Evolutionary conservation across 176 grass and related monocot species (phyloP), one percentile per base, ranked within the genome.

Genomic region (Typha latifolia): DNA sequence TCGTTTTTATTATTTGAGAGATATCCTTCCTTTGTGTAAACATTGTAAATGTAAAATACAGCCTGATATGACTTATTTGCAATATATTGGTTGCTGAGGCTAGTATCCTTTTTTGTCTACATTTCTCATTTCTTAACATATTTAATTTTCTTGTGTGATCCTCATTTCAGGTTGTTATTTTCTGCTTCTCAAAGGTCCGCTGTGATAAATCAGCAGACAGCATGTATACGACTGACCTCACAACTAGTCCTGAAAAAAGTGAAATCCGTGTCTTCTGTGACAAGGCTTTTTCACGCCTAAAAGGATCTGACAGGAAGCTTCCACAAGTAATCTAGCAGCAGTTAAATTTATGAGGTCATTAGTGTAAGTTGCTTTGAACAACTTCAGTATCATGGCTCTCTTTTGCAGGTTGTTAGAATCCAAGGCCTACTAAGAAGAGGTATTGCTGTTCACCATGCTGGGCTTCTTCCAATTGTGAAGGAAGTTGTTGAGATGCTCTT

Each of bases 401-500:
- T 49, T 69, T 81, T 43, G 64, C 70, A 96, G 92, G 79, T 96
- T 69, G 78, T 91, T 62, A 77, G 82, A 73, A 85, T 96, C 32
- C 88, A 96, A 86, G 83, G 86, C 65, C 77, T 89, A 65, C 80
- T 96, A 55, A 80, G 79, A 66, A 86, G 88, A 88, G 93, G 93
- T 57, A 86, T 96, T 69, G 88, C 88, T 61, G 88, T 91, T 48
- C 93, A 96, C 70, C 93, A 96, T 82, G 88, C 93, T 67, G 93
- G 93, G 51, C 88, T 96, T 84, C 93, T 96, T 85, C 93, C 93
- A 72, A 96, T 96, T 64, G 88, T 91, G 32, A 96, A 96, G 78
- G 88, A 96, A 96, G 93, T 96, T 55, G 93, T 96, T 65, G 93
- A 96, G 69, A 96, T 96, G 93, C 85, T 96, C 19, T 96, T 96